Evolutionary conservation across 179 eudicot species (phyloP).

Genomic region (Amaranthus tricolor): DNA sequence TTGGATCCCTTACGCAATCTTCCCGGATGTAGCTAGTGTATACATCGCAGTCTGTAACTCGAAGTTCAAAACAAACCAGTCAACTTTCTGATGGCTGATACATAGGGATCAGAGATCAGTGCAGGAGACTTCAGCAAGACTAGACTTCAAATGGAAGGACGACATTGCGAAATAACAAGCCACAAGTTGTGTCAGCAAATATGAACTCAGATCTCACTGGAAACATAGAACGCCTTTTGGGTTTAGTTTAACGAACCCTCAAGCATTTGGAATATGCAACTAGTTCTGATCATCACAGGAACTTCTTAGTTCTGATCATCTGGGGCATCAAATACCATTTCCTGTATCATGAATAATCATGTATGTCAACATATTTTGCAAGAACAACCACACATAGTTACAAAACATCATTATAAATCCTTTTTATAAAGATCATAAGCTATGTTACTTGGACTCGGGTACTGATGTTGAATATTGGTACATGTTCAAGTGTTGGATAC

Average conservation of each 20-base stretch:
- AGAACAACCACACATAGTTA: background rate
- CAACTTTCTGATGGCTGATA: conserved; percentile 17
- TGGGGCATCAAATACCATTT: conserved; percentile 56
- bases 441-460: too few species aligned
- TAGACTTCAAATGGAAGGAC: conserved; percentile 13
- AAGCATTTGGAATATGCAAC: conserved; percentile 25
- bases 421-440: background rate
- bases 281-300: conserved; percentile 18
- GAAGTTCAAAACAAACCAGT: conserved; percentile 11
- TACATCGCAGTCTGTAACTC: conserved; percentile 1
- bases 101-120: conserved; percentile 15
- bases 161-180: conserved; percentile 16
- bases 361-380: background rate
- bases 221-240: conserved; percentile 1
- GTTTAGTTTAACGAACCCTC: conserved; percentile 10
- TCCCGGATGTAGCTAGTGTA: conserved; percentile 18
- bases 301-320: conserved; percentile 30
- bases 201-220: conserved; percentile 16
- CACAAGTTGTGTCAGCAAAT: conserved; percentile 8
- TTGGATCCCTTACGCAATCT: conserved; percentile 21
- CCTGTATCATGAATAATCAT: conserved; percentile 42
- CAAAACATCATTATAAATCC: background rate
- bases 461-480: too few species aligned
- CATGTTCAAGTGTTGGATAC: too few species aligned
- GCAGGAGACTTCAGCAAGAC: conserved; percentile 20